These are phyloP conservation scores for Colletotrichum plurivorum DNA, from an alignment of 2,329 filamentous ascomycete genomes.

Conservation along the genomic window DNA sequence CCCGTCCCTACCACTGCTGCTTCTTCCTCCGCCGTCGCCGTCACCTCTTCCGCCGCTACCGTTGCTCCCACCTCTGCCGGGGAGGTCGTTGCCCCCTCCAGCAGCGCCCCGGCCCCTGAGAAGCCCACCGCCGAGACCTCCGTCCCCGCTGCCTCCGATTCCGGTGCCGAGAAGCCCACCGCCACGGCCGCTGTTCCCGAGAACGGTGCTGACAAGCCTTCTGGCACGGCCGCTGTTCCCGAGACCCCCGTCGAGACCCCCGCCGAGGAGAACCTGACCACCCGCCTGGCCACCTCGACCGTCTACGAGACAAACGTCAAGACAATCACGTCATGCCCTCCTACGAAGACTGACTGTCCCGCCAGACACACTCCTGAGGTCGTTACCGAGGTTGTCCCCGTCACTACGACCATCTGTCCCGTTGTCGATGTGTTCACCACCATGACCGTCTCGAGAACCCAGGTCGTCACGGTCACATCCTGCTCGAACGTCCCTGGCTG, in stretches of 20 bases:
- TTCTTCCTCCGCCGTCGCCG: neutral
- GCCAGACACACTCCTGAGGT: constrained; percentile 29
- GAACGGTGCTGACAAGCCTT: neutral
- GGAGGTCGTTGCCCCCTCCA: constrained; percentile 1
- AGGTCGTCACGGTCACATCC: constrained; percentile 48
- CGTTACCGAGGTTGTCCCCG: constrained; percentile 51
- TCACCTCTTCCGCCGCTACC: constrained; percentile 5
- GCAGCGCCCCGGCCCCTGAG: neutral
- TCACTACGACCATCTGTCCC: constrained; percentile 63
- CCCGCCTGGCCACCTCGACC: constrained; percentile 39
- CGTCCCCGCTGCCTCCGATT: no score
- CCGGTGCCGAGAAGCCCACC: constrained; percentile 5
- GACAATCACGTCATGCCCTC: constrained; percentile 41
- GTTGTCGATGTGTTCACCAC: constrained; percentile 42
- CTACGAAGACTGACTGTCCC: constrained; percentile 31
- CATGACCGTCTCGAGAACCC: constrained; percentile 43
- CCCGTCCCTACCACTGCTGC: neutral
- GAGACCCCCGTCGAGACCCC: constrained; percentile 12
- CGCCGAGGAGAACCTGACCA: constrained; percentile 15
- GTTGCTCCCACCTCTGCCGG: neutral
- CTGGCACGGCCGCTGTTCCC: constrained; percentile 1
- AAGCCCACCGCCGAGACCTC: constrained; percentile 7
- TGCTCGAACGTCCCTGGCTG: constrained; percentile 46
- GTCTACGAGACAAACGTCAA: constrained; percentile 36
- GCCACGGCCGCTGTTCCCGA: constrained; percentile 6